A percentile compares a stretch with the other conserved stretches of the same genome.
Conservation (phyloP, 345 rosid genomes). For the Durio zibethinus region DNA sequence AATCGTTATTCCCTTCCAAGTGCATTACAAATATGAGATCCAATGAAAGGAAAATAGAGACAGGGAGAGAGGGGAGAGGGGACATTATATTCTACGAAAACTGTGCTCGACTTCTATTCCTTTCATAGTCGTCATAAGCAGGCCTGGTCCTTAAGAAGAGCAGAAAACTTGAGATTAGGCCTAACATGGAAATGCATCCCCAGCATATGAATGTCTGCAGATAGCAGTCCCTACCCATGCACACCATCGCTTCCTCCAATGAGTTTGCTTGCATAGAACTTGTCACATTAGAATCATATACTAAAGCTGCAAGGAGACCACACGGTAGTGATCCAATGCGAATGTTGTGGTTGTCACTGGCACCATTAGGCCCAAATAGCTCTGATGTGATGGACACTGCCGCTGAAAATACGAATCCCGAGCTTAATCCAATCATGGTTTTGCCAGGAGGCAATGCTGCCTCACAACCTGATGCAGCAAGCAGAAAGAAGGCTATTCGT, state of each 20-base stretch:
- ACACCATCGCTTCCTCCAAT: conserved; percentile 35
- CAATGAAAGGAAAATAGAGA: background rate
- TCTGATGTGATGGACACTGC: conserved; percentile 85
- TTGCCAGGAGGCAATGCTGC: conserved; percentile 42
- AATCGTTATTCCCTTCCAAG: background rate
- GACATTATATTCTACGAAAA: conserved; percentile 16
- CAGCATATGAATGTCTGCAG: conserved; percentile 44
- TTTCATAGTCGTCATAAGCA: conserved; percentile 44
- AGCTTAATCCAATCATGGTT: conserved; percentile 64
- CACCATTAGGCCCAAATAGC: conserved; percentile 74
- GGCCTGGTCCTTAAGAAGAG: conserved; percentile 52
- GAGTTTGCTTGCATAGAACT: conserved; percentile 12
- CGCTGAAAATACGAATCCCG: conserved; percentile 70
- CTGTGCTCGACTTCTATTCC: conserved; percentile 25
- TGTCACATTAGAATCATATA: conserved; percentile 58
- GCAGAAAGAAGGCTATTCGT: conserved; percentile 61
- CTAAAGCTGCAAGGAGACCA: conserved; percentile 67
- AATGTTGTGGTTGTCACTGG: conserved; percentile 82
- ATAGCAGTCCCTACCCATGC: conserved; percentile 65
- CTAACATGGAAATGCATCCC: conserved; percentile 48
- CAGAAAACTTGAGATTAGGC: conserved; percentile 39
- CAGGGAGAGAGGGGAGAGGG: background rate
- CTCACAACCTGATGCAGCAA: conserved; percentile 43
- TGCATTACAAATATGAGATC: background rate
- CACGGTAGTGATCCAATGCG: conserved; percentile 79